Base-by-base conservation (phyloP, 176 grass and related monocot species). In the Saccharum spontaneum region DNA sequence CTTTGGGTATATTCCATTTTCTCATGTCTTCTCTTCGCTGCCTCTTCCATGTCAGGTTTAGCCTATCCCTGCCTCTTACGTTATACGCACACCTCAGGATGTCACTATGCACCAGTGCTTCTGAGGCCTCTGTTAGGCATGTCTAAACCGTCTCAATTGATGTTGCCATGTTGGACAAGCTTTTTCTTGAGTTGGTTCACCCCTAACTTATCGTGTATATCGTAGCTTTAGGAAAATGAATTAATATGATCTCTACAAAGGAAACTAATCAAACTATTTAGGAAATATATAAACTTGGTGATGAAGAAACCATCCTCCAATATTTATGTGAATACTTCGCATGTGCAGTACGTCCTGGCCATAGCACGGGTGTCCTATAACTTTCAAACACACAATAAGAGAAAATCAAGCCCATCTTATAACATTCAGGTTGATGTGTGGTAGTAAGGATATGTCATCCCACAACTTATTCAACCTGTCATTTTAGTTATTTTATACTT, bases 401-500 rank as follows among this genome's bases (percentile, higher is more conserved):
- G 17, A 49, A 45, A 66, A 48, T 50, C 26, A 50, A 30, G 3
- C 22, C 68, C 76, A 63, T 26, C 41, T 37, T 37, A 52, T 63
- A 24, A 11, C 10, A 68, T 89, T 76, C 6, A 5, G 11, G 33
- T 89, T 86, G 13, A 7, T 67, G 11, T 71, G 43, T 13, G 62
- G 67, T 63, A 38, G 26, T 61, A 76, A 31, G 30, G 59, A 31
- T 85, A 70, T 64, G 61, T 71, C 13, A 61, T 44, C 68, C 18
- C 20, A 43, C 43, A 54, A 24, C 6, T 8, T 8, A 22, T 33
- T 28, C 52, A 37, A 17, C 7, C 39, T 70, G 18, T 33, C 43
- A 85, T 52, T 76, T 54, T 36, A 69, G 18, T 85, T 70, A 43
- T 52, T 89, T 77, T 33, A 7, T 52, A 44, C 9, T 75, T 28